Evolutionary conservation across 305 asterid species (phyloP).

Genomic region (Andrographis paniculata): DNA sequence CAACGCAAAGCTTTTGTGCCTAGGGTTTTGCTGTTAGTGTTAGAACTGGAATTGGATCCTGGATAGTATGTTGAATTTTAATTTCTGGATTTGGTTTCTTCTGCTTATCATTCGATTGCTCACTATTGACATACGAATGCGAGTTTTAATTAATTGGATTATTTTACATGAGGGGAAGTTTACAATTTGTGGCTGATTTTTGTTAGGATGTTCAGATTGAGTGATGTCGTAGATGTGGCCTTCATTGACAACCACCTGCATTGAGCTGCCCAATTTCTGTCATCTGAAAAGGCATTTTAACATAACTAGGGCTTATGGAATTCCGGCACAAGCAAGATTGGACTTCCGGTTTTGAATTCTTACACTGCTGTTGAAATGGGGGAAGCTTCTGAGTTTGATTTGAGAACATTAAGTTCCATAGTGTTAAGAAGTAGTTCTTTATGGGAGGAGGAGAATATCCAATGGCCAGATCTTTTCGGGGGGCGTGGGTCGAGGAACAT

Average conservation of each 20-base stretch:
- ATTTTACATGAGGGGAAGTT: neutral
- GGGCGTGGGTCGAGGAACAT: constrained; percentile 67
- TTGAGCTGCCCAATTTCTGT: too few relatives aligned
- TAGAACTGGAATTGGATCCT: neutral
- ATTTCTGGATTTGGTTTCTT: too few relatives aligned
- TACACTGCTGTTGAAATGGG: constrained; percentile 34
- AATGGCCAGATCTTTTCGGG: constrained; percentile 55
- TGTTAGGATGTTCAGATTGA: neutral
- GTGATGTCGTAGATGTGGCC: neutral
- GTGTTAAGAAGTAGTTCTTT: constrained; percentile 44
- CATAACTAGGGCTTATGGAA: too few relatives aligned
- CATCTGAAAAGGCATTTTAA: too few relatives aligned
- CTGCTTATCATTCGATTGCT: neutral
- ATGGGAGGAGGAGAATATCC: constrained; percentile 48
- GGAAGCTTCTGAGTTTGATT: constrained; percentile 59
- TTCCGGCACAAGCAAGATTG: too few relatives aligned
- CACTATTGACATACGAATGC: neutral
- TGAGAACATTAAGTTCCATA: constrained; percentile 30
- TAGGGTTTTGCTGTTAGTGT: neutral
- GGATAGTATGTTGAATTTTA: neutral
- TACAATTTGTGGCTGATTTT: neutral
- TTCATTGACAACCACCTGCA: too few relatives aligned
- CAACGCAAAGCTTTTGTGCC: neutral
- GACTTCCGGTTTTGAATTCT: constrained; percentile 16
- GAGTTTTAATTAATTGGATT: neutral